A percentile compares a stretch with the other conserved stretches of the same genome.
Evolutionary conservation across 2,329 filamentous ascomycete species (phyloP).

Genomic region (Pseudocercospora macadamiae): DNA sequence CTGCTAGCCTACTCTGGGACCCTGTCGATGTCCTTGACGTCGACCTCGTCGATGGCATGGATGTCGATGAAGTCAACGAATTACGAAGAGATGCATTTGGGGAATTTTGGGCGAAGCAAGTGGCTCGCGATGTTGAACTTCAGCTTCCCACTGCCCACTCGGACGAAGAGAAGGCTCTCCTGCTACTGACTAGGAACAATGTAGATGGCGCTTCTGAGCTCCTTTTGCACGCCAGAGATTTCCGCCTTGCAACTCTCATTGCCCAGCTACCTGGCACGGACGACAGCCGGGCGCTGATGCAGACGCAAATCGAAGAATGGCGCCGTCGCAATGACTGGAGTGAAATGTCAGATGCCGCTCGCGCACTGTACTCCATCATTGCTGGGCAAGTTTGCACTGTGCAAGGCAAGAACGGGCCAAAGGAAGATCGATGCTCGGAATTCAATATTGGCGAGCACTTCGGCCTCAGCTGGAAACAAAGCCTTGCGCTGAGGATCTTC

Average conservation of each 20-base stretch:
- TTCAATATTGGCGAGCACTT: slow-evolving; percentile 86
- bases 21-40: slow-evolving; percentile 46
- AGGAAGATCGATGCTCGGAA: slow-evolving; percentile 77
- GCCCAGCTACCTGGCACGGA: slow-evolving; percentile 78
- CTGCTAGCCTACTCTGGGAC: slow-evolving; percentile 87
- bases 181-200: slow-evolving; percentile 76
- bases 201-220: slow-evolving; percentile 80
- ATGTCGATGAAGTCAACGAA: slow-evolving; percentile 45
- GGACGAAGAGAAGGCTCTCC: slow-evolving; percentile 80
- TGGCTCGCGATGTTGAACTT: slow-evolving; percentile 43
- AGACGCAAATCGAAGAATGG: slow-evolving; percentile 82
- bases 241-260: slow-evolving; percentile 81
- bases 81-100: slow-evolving; percentile 65
- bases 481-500: slow-evolving; percentile 89
- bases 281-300: slow-evolving; percentile 72
- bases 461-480: slow-evolving; percentile 87
- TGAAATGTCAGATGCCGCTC: slow-evolving; percentile 81
- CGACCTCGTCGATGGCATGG: slow-evolving; percentile 41
- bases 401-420: slow-evolving; percentile 72
- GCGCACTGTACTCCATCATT: slow-evolving; percentile 86
- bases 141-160: slow-evolving; percentile 62
- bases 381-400: slow-evolving; percentile 85
- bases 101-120: slow-evolving; percentile 61
- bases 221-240: slow-evolving; percentile 74
- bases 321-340: slow-evolving; percentile 78